Conservation (phyloP, 306 rosid genomes). For the Argentina anserina region DNA sequence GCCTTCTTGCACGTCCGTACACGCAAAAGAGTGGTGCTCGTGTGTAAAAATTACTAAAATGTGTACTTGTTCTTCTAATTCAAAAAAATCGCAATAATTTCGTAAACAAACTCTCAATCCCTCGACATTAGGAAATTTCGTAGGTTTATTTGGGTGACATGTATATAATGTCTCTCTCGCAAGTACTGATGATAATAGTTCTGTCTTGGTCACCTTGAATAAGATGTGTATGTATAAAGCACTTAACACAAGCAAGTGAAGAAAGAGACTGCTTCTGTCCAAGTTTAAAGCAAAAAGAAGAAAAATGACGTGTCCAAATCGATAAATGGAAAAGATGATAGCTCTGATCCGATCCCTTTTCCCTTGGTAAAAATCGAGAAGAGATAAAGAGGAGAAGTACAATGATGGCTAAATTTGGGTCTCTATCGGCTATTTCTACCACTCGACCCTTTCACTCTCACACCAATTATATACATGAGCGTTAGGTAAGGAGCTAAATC, state of each 20-base stretch:
- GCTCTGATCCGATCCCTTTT: not conserved
- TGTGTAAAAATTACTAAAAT: too few relatives aligned
- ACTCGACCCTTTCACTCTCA: not conserved
- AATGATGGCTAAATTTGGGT: not conserved
- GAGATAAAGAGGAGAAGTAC: not conserved
- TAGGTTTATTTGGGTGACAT: too few relatives aligned
- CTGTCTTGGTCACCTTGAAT: not conserved
- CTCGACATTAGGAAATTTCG: too few relatives aligned
- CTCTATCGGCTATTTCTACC: not conserved
- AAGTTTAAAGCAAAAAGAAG: not conserved
- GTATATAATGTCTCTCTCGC: not conserved
- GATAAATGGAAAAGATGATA: not conserved
- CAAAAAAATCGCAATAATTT: too few relatives aligned
- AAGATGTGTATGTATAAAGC: not conserved
- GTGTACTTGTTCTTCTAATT: too few relatives aligned
- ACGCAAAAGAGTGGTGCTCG: too few relatives aligned
- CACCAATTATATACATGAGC: not conserved
- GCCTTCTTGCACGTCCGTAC: too few relatives aligned
- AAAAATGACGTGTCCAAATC: not conserved
- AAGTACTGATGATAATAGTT: not conserved
- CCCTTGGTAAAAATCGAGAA: not conserved
- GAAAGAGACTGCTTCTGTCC: not conserved
- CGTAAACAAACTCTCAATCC: too few relatives aligned
- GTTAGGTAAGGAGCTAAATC: not conserved
- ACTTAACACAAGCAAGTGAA: too few relatives aligned